Base-by-base conservation (phyloP, 441 rosid species). In the Jatropha multifida region DNA sequence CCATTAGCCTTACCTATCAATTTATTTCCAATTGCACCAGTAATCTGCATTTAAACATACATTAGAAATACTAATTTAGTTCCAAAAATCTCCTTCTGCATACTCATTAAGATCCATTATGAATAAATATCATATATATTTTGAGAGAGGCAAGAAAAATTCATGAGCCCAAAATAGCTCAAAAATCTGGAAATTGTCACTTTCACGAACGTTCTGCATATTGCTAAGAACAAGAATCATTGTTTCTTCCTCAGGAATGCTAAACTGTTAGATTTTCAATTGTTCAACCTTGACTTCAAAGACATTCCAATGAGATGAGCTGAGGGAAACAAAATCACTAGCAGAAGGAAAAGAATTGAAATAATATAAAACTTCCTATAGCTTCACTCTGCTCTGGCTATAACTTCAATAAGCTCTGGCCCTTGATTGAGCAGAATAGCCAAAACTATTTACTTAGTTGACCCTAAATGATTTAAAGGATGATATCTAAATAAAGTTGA, bases 11-110 rank as follows among this genome's bases (percentile, higher is more conserved):
- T 11, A 49, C 66, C 59, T 42, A 71, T 87, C 85, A 87, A 38
- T 65, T 83, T 64, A 87, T 75, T 81, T 83, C 78, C 77, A 87
- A 37, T 48, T 77, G 86, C 63, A 82, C 77, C 82, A 85, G 83
- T 84, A 82, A 78, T 71, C 92, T 89, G 85, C 40, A 69, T 68
- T n/a, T 72, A 55, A 27, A 80, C 41, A 76, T 5, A 58, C 55
- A 52, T 20, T 48, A 61, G 40, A 10, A 7, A 20, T 14, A 52
- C 17, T 14, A 9, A 38, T 2, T 62, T 20, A 54, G 7, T 54
- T 54, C 20, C n/a, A 54, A 54, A 15, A 10, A 10, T 20, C 44
- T 65, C 37, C 48, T 42, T 0, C 10, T n/a, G 23, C 14, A 8
- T n/a, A 18, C 13, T 17, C 51, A 13, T 26, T 5, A 27, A 60